Base-by-base conservation (phyloP, 2,329 filamentous ascomycete species). In the Alternaria rosae region DNA sequence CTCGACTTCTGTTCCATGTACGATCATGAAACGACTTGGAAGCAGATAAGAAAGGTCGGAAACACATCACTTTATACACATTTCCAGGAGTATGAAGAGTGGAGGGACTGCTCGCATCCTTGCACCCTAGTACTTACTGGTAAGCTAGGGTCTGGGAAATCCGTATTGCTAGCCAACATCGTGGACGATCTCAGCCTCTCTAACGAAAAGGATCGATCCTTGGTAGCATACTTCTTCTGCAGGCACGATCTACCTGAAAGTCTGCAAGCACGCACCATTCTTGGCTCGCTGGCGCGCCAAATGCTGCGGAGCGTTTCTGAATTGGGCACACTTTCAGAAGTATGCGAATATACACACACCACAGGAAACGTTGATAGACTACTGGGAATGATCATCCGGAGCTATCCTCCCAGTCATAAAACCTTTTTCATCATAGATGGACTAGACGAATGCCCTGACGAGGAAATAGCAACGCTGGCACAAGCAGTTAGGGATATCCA, bases 81-180 rank as follows among this genome's bases (percentile, higher is more conserved):
- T 53, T 55, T 2, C 9, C 9, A 41, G 7, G 62, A 71, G 43
- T 80, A 79, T 51, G 43, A 64, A 42, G 44, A 68, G 6, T 79
- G 76, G 78, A 80, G 65, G 66, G 42, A 55, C 10, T n/a, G 42
- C 25, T 23, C 53, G 17, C 20, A 57, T 23, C 66, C 76, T 28
- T 65, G 53, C 41, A 80, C 80, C 0, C 59, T 84, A 0, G 1
- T 83, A 0, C 78, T 70, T 28, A 74, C 54, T 10, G 82, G 82
- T 5, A 83, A 80, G 45, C 69, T 84, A 1, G 82, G 82, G 2
- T 80, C 78, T 0, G 82, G 82, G 0, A 84, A 84, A 58, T 83
- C 83, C 0, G 81, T 84, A 1, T 52, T 81, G 8, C 48, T 84
- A 5, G 82, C 82, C 2, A 84, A 83, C 53, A 76, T 84, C 0